Base-by-base conservation (phyloP, 2,329 filamentous ascomycete species). In the Pseudocercospora cruenta region DNA sequence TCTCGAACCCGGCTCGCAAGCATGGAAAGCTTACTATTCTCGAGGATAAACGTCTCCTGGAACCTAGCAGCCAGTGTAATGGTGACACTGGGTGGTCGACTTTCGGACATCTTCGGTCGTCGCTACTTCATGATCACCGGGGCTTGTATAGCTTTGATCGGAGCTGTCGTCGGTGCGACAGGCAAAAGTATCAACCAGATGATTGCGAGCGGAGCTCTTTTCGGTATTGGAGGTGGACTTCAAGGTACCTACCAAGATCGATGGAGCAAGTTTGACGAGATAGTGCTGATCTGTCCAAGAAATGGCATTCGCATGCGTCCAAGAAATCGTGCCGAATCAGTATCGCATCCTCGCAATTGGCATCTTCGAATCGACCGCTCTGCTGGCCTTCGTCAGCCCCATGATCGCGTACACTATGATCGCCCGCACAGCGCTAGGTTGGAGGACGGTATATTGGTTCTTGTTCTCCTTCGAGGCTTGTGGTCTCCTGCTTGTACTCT, bases 61-160 rank as follows among this genome's bases (percentile, higher is more conserved):
- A 69, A 69, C 45, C 51, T 67, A 2, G 60, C 64, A 22, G 67
- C 67, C 9, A 47, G 47, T 39, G 67, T 69, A 7, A 65, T 67
- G 54, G 54, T 58, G 12, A 58, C 54, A n/a, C 54, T 58, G 6
- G 54, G 54, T 16, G 65, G 65, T n/a, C 36, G 65, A 26, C 59
- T 69, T 4, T 69, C 67, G 3, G 67, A 67, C 24, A 65, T 69
- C 31, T 69, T 69, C 39, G 69, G 67, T 9, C 69, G 78, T 14
- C 75, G 79, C 19, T 81, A 75, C 68, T 80, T 80, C 69, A 75
- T 80, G 62, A 74, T 80, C 49, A 65, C 69, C 26, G 73, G 71
- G 19, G 70, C 72, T n/a, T 55, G 66, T 22, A 69, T 70, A 43
- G 71, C 71, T 21, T 65, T 72, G 9, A 60, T 71, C 14, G 73